phyloP scores from a whole-genome alignment of 257 asterid species.

The Forsythia suspensa region DNA sequence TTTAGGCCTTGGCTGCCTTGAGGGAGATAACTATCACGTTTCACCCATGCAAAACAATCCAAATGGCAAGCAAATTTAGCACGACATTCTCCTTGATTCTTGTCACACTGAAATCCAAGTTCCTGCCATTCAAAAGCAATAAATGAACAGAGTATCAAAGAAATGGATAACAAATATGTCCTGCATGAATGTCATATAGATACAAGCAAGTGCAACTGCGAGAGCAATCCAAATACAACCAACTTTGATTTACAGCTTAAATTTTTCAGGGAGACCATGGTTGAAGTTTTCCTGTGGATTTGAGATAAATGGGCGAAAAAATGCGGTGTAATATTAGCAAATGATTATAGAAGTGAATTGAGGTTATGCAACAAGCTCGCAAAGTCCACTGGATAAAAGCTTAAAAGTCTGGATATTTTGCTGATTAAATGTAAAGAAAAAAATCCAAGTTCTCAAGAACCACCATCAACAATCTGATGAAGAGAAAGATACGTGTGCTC shows the following conservation, averaged over 20 bases:
- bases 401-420: conserved; percentile 3
- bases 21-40: conserved; percentile 99
- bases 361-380: conserved; percentile 2
- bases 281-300: neutral
- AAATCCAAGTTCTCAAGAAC: conserved; percentile 22
- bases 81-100: conserved; percentile 94
- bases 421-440: conserved; percentile 7
- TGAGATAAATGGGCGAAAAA: neutral
- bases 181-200: conserved; percentile 7
- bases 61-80: conserved; percentile 98
- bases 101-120: conserved; percentile 93
- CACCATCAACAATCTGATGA: conserved; percentile 6
- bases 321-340: neutral
- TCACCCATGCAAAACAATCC: conserved; percentile 99
- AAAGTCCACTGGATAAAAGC: neutral
- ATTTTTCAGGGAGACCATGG: conserved; percentile 1
- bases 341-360: conserved; percentile 1
- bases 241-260: neutral
- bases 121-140: conserved; percentile 55
- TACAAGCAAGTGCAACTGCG: neutral
- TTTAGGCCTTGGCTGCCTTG: conserved; percentile 98
- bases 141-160: conserved; percentile 8
- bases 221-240: neutral
- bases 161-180: conserved; percentile 2
- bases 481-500: conserved; percentile 5